Percentiles rank a stretch among this genome's conserved stretches.
phyloP scores from a whole-genome alignment of 345 rosid genomes.

The Mercurialis annua region DNA sequence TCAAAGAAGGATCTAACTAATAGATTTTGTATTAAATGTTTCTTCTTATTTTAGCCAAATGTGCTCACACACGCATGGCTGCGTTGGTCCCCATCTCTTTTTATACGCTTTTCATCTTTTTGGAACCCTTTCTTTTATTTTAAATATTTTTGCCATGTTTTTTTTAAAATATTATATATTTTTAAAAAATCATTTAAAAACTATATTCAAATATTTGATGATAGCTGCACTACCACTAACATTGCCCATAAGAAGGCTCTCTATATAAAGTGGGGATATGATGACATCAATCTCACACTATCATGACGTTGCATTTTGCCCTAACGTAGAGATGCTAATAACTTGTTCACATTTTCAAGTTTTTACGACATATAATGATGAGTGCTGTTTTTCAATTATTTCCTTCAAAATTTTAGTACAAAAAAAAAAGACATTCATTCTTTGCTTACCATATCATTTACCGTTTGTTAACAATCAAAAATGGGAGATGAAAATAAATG shows the following conservation, averaged over 20 bases:
- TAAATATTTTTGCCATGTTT: slow-evolving; percentile 16
- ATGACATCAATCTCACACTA: slow-evolving; percentile 63
- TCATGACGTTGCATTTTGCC: slow-evolving; percentile 44
- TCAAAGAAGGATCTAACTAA: not conserved
- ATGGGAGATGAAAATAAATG: not conserved
- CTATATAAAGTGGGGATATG: slow-evolving; percentile 24
- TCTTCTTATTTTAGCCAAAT: slow-evolving; percentile 24
- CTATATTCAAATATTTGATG: slow-evolving; percentile 47
- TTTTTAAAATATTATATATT: not conserved
- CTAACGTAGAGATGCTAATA: not conserved
- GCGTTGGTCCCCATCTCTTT: slow-evolving; percentile 55
- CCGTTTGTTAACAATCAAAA: not conserved
- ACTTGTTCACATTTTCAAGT: not conserved
- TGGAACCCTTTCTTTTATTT: slow-evolving; percentile 26
- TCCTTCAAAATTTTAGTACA: not conserved
- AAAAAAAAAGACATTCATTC: not conserved
- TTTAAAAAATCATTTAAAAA: not conserved
- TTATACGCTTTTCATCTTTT: slow-evolving; percentile 38
- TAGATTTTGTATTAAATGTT: not conserved
- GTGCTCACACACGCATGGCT: slow-evolving; percentile 96
- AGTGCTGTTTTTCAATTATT: slow-evolving; percentile 3
- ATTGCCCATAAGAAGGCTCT: slow-evolving; percentile 28
- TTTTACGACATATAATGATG: slow-evolving; percentile 7
- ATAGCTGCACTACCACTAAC: slow-evolving; percentile 53
- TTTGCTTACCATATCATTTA: not conserved